phyloP scores from a whole-genome alignment of 345 rosid species.

The Brassica cretica region DNA sequence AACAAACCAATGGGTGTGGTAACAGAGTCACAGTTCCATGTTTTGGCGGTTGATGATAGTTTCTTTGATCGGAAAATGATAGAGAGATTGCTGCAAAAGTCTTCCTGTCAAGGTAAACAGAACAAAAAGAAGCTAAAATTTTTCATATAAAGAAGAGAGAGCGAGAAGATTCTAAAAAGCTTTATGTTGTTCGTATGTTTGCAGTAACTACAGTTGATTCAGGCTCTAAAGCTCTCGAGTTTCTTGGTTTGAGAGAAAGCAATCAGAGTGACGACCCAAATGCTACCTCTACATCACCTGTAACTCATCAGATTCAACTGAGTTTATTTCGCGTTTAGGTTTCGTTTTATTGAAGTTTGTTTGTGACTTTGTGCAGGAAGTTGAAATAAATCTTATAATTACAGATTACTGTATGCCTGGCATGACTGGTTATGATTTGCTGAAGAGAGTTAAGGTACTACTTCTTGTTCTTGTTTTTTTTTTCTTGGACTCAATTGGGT shows the following conservation, averaged over 20 bases:
- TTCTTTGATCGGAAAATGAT: conserved; percentile 75
- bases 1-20: conserved; percentile 33
- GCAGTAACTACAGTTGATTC: conserved; percentile 93
- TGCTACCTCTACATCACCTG: conserved; percentile 41
- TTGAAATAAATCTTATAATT: conserved; percentile 71
- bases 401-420: conserved; percentile 99
- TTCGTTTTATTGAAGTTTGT: not conserved
- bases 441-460: conserved; percentile 80
- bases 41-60: conserved; percentile 94
- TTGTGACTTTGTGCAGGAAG: conserved; percentile 32
- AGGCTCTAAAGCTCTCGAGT: conserved; percentile 83
- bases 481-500: conserved; percentile 9
- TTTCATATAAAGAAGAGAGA: not conserved
- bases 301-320: conserved; percentile 26
- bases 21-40: conserved; percentile 68
- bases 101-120: conserved; percentile 76
- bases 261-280: conserved; percentile 39
- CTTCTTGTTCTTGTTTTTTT: not conserved
- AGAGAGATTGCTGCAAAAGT: conserved; percentile 83
- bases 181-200: not conserved
- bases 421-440: conserved; percentile 94
- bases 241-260: conserved; percentile 59
- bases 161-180: not conserved
- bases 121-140: not conserved
- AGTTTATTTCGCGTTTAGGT: not conserved